phyloP scores from a whole-genome alignment of 257 asterid species.

The Dorcoceras hygrometricum region DNA sequence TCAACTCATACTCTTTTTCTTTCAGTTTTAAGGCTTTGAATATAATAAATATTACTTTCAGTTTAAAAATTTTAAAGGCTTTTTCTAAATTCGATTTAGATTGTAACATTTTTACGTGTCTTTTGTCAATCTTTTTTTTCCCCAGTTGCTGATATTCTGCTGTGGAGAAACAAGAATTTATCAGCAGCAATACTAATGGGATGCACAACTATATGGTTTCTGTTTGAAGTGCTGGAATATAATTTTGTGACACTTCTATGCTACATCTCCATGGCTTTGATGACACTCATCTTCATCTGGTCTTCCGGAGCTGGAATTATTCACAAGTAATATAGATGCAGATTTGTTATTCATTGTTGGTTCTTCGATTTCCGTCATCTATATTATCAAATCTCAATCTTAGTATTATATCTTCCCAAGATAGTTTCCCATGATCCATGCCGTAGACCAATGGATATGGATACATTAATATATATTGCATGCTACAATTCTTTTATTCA shows the following conservation, averaged over 20 bases:
- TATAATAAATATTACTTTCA: too few species aligned
- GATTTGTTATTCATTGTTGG: too few species aligned
- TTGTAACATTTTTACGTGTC: too few species aligned
- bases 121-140: not conserved
- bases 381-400: too few species aligned
- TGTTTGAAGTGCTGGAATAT: conserved; percentile 72
- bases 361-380: too few species aligned
- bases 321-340: conserved; percentile 37
- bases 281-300: conserved; percentile 61
- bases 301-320: conserved; percentile 58
- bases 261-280: conserved; percentile 44
- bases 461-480: too few species aligned
- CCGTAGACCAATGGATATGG: too few species aligned
- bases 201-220: conserved; percentile 60
- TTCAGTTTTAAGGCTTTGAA: not conserved
- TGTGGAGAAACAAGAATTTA: conserved; percentile 69
- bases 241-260: conserved; percentile 60
- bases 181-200: conserved; percentile 65
- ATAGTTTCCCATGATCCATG: too few species aligned
- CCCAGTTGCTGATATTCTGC: conserved; percentile 60
- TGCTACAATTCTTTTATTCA: too few species aligned
- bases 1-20: not conserved
- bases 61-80: too few species aligned
- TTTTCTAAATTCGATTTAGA: too few species aligned
- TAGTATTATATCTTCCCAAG: too few species aligned